Evolutionary conservation across 352 stramenopile genomes (phyloP), one percentile per base, ranked within the genome.

Genomic region (Plasmopara muralis): DNA sequence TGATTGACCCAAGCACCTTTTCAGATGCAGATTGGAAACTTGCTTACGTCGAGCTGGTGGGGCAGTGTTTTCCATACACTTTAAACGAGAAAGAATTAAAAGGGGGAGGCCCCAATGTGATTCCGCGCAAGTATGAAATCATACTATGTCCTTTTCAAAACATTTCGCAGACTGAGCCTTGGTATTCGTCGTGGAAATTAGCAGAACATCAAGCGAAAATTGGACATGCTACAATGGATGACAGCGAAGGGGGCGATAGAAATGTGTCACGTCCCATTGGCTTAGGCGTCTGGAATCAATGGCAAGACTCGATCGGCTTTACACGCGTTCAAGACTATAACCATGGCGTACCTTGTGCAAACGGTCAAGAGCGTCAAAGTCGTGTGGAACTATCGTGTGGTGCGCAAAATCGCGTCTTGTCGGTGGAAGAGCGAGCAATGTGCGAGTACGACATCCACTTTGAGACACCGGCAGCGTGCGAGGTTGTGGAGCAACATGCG

Each of bases 361-460:
- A 96, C 59, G 83, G 74, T 14, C 74, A 89, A 31, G 47, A 85
- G 44, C 79, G 90, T 39, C 53, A 68, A 9, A 83, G 84, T 8
- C 65, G 77, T 12, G 85, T 96, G 2, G 57, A 79, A 14, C 58
- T 97, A 5, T 73, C 66, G 15, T 98, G 92, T 60, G 87, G 86
- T 10, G 42, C 53, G 9, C 60, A 63, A 9, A 93, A 89, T 48
- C 82, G 76, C 40, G 55, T 97, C 1, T 10, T 93, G n/a, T 81
- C 72, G 8, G 77, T 95, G 6, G 82, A 97, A 45, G 92, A 98
- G 65, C 75, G 80, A 28, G 73, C 93, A 47, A 97, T 93, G 59
- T 98, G 92, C 54, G 57, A 82, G 30, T 98, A 98, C 62, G 70
- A 80, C 12, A 71, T 97, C 45, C 56, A 50, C 41, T 95, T 97